Percentiles rank a stretch among this genome's conserved stretches.
These are phyloP conservation scores for Parafenestella ontariensis DNA, from an alignment of 2,329 filamentous ascomycete genomes.

Conservation along the genomic window DNA sequence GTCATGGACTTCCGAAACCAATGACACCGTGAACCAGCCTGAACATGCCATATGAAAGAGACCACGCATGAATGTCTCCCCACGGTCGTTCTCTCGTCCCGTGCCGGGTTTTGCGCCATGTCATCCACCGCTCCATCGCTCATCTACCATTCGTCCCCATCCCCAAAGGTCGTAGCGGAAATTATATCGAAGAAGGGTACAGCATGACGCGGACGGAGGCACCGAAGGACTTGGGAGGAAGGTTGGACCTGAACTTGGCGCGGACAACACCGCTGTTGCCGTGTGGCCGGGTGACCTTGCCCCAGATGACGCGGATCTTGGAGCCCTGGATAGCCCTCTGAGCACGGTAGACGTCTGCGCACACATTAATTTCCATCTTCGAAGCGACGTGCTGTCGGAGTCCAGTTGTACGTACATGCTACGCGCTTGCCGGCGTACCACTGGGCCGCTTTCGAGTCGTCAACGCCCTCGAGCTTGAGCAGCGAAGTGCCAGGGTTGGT, in stretches of 20 bases:
- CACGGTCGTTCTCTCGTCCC: constrained; percentile 40
- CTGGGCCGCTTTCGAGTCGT: constrained; percentile 84
- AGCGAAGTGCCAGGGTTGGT: constrained; percentile 88
- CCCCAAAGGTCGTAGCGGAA: constrained; percentile 38
- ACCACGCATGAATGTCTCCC: constrained; percentile 40
- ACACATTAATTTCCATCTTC: constrained; percentile 15
- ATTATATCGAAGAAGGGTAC: constrained; percentile 97
- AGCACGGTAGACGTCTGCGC: constrained; percentile 83
- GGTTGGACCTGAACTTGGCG: constrained; percentile 95
- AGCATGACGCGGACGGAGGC: constrained; percentile 94
- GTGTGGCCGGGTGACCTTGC: constrained; percentile 95
- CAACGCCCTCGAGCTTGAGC: constrained; percentile 99
- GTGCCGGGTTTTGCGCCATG: constrained; percentile 38
- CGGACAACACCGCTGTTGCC: constrained; percentile 98
- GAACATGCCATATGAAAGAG: constrained; percentile 47
- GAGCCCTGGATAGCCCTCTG: constrained; percentile 94
- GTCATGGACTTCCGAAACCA: constrained; percentile 47
- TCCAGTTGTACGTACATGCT: constrained; percentile 64
- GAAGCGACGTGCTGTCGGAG: neutral
- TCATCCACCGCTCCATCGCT: constrained; percentile 34
- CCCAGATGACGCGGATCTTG: constrained; percentile 96
- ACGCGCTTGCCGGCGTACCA: constrained; percentile 99
- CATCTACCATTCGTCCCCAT: constrained; percentile 34
- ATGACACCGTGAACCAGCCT: constrained; percentile 49
- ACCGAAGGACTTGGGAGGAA: constrained; percentile 90